A percentile compares a stretch with the other conserved stretches of the same genome.
Conservation (phyloP, 768 basidiomycete genomes). For the Tulasnella sp. region DNA sequence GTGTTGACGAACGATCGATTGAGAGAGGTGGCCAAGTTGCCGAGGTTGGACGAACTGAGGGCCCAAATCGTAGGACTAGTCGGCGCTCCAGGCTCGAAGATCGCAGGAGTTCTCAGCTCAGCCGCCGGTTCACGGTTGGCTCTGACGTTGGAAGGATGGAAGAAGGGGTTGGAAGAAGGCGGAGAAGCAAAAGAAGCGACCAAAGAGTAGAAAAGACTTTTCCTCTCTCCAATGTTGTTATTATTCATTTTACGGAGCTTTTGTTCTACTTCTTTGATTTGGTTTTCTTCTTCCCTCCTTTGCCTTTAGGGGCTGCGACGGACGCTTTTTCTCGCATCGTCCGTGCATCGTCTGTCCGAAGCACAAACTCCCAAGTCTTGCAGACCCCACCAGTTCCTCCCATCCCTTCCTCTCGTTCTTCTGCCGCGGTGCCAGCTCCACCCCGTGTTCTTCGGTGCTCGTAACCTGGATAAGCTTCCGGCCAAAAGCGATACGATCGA, state of each 20-base stretch:
- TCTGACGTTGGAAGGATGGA: slow-evolving; percentile 22
- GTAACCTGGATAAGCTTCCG: slow-evolving; percentile 73
- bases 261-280: neutral
- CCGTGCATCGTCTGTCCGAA: slow-evolving; percentile 7
- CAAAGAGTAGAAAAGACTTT: neutral
- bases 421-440: slow-evolving; percentile 55
- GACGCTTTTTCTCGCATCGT: neutral
- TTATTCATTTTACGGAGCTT: neutral
- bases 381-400: slow-evolving; percentile 15
- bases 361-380: slow-evolving; percentile 28
- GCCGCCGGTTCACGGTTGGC: slow-evolving; percentile 15
- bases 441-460: slow-evolving; percentile 95
- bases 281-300: slow-evolving; percentile 12
- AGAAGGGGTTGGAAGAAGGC: slow-evolving; percentile 4
- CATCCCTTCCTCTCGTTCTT: slow-evolving; percentile 19
- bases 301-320: neutral
- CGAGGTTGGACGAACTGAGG: slow-evolving; percentile 17
- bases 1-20: neutral
- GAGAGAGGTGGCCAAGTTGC: slow-evolving; percentile 15
- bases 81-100: slow-evolving; percentile 5
- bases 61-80: slow-evolving; percentile 22
- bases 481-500: slow-evolving; percentile 75
- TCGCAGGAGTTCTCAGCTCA: slow-evolving; percentile 15
- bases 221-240: neutral
- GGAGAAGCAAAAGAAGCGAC: slow-evolving; percentile 1